Evolutionary conservation across 2,329 filamentous ascomycete genomes (phyloP).

Genomic region (Cryoendolithus antarcticus): DNA sequence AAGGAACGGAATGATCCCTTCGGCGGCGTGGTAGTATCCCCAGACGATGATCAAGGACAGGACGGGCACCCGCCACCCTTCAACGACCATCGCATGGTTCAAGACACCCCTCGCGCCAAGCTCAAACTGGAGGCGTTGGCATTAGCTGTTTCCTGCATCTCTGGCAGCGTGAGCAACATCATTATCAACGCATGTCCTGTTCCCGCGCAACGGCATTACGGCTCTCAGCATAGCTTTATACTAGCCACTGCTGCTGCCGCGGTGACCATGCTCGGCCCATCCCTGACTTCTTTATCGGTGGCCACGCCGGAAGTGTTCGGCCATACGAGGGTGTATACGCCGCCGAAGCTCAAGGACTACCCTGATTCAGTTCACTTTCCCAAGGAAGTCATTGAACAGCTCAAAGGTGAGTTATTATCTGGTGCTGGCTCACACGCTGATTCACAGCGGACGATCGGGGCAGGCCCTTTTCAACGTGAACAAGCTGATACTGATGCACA

Average conservation of each 20-base stretch:
- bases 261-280: not conserved
- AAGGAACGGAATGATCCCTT: no score
- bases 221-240: not conserved
- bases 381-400: no score
- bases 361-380: not conserved
- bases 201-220: not conserved
- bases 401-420: no score
- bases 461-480: no score
- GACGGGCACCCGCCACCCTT: no score
- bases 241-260: not conserved
- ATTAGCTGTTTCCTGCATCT: slow-evolving; percentile 6
- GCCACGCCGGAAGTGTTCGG: slow-evolving; percentile 4
- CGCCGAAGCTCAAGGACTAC: slow-evolving; percentile 5
- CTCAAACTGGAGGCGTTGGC: slow-evolving; percentile 7
- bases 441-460: no score
- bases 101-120: not conserved
- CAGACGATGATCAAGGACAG: no score
- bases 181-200: slow-evolving; percentile 3
- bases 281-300: not conserved
- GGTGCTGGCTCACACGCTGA: no score
- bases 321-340: not conserved
- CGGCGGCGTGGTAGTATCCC: no score
- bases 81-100: no score
- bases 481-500: no score
- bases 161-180: slow-evolving; percentile 5